Conservation (phyloP, 2,329 filamentous ascomycete species). For the Apiospora sp. region DNA sequence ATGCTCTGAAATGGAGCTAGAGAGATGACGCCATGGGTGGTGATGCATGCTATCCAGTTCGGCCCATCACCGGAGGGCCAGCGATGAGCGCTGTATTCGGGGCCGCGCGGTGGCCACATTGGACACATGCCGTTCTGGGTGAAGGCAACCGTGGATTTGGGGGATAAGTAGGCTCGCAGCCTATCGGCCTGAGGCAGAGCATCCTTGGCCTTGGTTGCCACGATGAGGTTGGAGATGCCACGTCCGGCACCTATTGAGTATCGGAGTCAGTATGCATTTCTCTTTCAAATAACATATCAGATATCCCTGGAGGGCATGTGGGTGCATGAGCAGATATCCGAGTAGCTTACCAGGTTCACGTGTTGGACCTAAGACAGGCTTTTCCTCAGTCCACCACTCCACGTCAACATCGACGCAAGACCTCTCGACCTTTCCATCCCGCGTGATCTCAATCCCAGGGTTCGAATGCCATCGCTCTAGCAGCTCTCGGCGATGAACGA, state of each 20-base stretch:
- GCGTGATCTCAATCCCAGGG: constrained; percentile 55
- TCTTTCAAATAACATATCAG: neutral
- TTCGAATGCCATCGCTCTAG: constrained; percentile 55
- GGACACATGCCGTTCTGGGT: constrained; percentile 88
- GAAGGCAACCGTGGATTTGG: constrained; percentile 78
- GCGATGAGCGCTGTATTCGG: constrained; percentile 50
- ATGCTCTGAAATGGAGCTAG: constrained; percentile 58
- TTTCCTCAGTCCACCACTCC: constrained; percentile 62
- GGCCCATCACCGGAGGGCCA: constrained; percentile 56
- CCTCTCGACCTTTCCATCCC: constrained; percentile 40
- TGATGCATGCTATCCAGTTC: constrained; percentile 74
- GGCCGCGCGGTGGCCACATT: constrained; percentile 62
- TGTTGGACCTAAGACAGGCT: constrained; percentile 46
- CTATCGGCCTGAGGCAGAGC: constrained; percentile 68
- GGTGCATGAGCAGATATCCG: too few relatives aligned
- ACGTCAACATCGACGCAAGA: constrained; percentile 53
- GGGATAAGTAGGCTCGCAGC: constrained; percentile 68
- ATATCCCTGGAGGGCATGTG: neutral
- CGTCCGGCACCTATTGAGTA: constrained; percentile 35
- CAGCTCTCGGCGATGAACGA: constrained; percentile 71
- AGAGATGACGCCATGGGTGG: constrained; percentile 64
- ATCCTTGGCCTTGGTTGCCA: constrained; percentile 77
- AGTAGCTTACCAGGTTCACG: constrained; percentile 46
- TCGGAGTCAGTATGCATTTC: neutral
- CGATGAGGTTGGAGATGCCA: constrained; percentile 74